phyloP scores from a whole-genome alignment of 768 basidiomycete genomes.

The Psilocybe cyanescens region DNA sequence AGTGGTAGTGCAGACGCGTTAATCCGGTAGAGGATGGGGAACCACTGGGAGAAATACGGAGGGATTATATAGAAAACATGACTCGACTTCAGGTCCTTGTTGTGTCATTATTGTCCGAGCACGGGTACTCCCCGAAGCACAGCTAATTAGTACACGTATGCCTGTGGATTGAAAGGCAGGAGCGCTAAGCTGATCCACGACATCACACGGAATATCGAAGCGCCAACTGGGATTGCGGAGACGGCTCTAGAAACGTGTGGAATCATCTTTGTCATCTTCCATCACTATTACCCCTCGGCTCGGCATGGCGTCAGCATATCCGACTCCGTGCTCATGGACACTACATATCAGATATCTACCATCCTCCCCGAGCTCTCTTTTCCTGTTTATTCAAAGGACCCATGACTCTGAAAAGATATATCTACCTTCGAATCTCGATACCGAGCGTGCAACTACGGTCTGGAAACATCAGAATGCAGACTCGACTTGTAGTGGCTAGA shows the following conservation, averaged over 20 bases:
- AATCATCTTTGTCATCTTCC: neutral
- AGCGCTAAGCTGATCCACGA: neutral
- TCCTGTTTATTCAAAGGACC: neutral
- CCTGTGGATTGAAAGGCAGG: neutral
- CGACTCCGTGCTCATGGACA: too few relatives aligned
- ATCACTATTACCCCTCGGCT: neutral
- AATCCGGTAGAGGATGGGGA: conserved; percentile 10
- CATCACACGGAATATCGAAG: conserved; percentile 3
- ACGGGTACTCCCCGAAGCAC: neutral
- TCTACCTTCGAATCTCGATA: neutral
- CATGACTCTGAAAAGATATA: neutral
- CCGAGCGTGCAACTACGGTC: neutral
- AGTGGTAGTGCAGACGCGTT: neutral
- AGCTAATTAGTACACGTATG: conserved; percentile 2
- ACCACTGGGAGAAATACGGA: neutral
- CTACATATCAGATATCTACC: too few relatives aligned
- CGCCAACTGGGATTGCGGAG: conserved; percentile 11
- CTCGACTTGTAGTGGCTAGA: neutral
- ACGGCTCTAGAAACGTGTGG: conserved; percentile 19
- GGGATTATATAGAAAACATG: conserved; percentile 11
- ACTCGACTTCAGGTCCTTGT: conserved; percentile 2
- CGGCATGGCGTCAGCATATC: neutral
- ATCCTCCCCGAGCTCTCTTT: neutral
- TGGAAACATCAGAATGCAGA: neutral
- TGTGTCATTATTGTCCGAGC: neutral